A percentile compares a stretch with the other conserved stretches of the same genome.
Evolutionary conservation across 2,329 filamentous ascomycete genomes (phyloP).

Genomic region (Cytospora paraplurivora): DNA sequence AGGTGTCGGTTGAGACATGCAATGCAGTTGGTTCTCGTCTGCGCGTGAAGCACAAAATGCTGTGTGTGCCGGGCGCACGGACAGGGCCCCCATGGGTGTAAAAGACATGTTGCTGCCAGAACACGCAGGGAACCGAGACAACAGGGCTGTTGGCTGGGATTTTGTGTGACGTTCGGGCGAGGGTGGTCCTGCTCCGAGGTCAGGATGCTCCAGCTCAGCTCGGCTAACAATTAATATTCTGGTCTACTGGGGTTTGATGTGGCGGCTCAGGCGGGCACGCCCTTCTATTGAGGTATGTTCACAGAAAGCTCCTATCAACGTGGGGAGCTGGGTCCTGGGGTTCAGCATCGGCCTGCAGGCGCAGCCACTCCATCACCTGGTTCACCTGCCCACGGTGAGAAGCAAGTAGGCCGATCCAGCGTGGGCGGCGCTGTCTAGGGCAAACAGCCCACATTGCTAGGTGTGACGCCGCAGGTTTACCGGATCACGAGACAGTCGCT

Average conservation of each 20-base stretch:
- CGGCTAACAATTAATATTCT: neutral
- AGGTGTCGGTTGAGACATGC: neutral
- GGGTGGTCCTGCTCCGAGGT: neutral
- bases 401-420: neutral
- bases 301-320: neutral
- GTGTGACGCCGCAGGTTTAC: slow-evolving; percentile 8
- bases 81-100: slow-evolving; percentile 5
- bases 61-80: slow-evolving; percentile 7
- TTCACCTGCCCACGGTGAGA: neutral
- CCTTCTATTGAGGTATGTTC: neutral
- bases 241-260: neutral
- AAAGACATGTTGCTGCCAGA: slow-evolving; percentile 15
- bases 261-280: neutral
- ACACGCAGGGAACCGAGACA: slow-evolving; percentile 18
- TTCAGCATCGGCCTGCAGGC: neutral
- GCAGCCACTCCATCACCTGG: neutral
- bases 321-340: too few relatives aligned
- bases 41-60: slow-evolving; percentile 2
- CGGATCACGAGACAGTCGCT: slow-evolving; percentile 16
- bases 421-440: neutral
- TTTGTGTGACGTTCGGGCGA: slow-evolving; percentile 6
- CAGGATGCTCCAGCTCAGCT: neutral
- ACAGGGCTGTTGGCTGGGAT: slow-evolving; percentile 11
- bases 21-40: slow-evolving; percentile 12
- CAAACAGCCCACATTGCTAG: slow-evolving; percentile 1